Evolutionary conservation across 108 stramenopile genomes (phyloP).

Genomic region (Skeletonema potamos): DNA sequence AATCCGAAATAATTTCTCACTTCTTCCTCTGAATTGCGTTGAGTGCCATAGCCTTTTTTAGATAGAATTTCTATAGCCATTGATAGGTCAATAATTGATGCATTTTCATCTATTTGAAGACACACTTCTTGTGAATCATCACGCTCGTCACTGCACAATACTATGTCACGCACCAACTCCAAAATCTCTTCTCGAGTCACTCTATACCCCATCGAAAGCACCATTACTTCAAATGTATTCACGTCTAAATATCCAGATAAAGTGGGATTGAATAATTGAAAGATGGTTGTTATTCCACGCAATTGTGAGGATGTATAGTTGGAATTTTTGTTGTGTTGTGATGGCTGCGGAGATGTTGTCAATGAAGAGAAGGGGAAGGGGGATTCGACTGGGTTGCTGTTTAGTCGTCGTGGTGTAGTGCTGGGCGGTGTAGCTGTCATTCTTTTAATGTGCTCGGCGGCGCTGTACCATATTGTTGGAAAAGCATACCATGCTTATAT

Average conservation of each 20-base stretch:
- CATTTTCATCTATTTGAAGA: too few relatives aligned
- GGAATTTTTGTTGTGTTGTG: neutral
- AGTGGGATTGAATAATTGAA: slow-evolving; percentile 30
- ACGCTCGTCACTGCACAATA: too few relatives aligned
- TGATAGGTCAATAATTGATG: slow-evolving; percentile 24
- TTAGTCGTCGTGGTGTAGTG: neutral
- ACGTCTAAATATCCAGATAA: slow-evolving; percentile 19
- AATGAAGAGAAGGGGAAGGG: neutral
- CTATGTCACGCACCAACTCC: neutral
- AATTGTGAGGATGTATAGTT: neutral
- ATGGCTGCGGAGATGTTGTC: neutral
- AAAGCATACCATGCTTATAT: too few relatives aligned
- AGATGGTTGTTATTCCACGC: slow-evolving; percentile 19
- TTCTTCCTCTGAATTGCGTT: slow-evolving; percentile 32
- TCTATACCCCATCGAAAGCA: slow-evolving; percentile 27
- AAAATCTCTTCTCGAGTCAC: neutral
- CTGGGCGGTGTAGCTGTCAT: neutral
- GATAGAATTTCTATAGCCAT: slow-evolving; percentile 13
- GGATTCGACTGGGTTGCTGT: neutral
- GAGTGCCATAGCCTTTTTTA: slow-evolving; percentile 4
- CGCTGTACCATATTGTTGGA: too few relatives aligned
- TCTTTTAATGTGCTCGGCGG: neutral
- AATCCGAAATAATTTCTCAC: slow-evolving; percentile 19
- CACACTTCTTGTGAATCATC: neutral
- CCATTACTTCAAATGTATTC: slow-evolving; percentile 13